phyloP scores from a whole-genome alignment of 202 grass and related monocot genomes.

The Elaeis oleifera region DNA sequence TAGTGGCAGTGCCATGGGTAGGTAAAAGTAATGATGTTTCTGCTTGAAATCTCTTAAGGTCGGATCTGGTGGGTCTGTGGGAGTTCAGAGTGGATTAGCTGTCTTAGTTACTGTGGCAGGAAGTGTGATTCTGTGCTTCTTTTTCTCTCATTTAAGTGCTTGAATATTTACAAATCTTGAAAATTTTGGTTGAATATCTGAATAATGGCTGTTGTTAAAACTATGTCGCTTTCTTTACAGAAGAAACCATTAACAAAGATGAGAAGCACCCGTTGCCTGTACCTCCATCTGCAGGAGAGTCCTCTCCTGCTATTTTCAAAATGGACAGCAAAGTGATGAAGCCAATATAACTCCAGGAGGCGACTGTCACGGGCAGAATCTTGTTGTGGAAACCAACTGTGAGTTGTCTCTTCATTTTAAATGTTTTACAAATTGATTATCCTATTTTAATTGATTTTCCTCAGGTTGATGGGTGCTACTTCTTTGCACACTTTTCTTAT shows the following conservation, averaged over 20 bases:
- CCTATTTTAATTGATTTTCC: no score
- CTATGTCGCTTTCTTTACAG: neutral
- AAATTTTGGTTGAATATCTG: no score
- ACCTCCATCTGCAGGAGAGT: constrained; percentile 14
- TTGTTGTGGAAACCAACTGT: neutral
- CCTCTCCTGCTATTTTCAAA: constrained; percentile 12
- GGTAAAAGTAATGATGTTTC: no score
- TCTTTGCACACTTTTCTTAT: no score
- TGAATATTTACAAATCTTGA: no score
- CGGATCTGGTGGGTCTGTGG: neutral
- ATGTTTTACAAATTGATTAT: no score
- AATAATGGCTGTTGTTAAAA: neutral
- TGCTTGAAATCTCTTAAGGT: neutral
- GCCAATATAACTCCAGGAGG: constrained; percentile 13
- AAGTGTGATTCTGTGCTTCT: no score
- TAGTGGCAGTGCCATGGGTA: no score
- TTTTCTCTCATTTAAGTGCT: no score
- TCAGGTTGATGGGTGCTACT: no score
- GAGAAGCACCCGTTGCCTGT: neutral
- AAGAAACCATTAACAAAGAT: neutral
- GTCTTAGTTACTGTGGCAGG: no score
- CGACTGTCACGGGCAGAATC: neutral
- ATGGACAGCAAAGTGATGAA: constrained; percentile 9
- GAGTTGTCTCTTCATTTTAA: neutral
- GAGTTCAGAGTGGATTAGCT: no score